Base-by-base conservation (phyloP, 148 eudicot genomes). In the Talinum fruticosum region DNA sequence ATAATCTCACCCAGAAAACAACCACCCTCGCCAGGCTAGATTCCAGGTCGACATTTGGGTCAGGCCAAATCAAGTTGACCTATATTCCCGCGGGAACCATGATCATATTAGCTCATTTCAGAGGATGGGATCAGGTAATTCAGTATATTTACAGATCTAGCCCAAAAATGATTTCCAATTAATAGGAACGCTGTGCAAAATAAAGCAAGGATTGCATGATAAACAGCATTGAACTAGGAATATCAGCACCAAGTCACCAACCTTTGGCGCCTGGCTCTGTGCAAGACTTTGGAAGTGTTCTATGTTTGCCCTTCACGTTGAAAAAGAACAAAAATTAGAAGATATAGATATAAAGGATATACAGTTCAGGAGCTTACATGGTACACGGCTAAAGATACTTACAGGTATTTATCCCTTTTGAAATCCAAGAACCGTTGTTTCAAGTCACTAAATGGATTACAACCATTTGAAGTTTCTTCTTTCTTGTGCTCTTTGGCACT, bases 401-500 rank as follows among this genome's bases (percentile, higher is more conserved):
- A 96, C 99, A 90, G 67, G 84, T 88, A 96, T 62, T 86, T 88
- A 30, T 96, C 83, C 81, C 78, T 90, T 81, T 96, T 96, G 89
- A 93, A 93, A 78, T 82, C 85, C 76, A 93, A 78, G 80, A 96
- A 96, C 33, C 87, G 83, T 51, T 87, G 83, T 62, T 83, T 96
- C 85, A 96, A 69, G 66, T 84, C 82, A 72, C 76, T 51, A 74
- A 96, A 96, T 41, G 79, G 85, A 85, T 84, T 88, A 53, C 62
- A 62, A 45, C 62, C 81, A 57, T 73, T 78, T 38, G 71, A 47
- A 36, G 82, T 69, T 79, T 80, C 79, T 72, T 41, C 79, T 44
- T 33, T 32, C 70, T 49, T 83, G 41, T 79, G 82, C 76, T 82
- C 87, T 68, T 77, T 79, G 51, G 69, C 76, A 34, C 73, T 78